Evolutionary conservation across 805 yeast species (phyloP).

Genomic region (Barnettozyma wickerhamii): DNA sequence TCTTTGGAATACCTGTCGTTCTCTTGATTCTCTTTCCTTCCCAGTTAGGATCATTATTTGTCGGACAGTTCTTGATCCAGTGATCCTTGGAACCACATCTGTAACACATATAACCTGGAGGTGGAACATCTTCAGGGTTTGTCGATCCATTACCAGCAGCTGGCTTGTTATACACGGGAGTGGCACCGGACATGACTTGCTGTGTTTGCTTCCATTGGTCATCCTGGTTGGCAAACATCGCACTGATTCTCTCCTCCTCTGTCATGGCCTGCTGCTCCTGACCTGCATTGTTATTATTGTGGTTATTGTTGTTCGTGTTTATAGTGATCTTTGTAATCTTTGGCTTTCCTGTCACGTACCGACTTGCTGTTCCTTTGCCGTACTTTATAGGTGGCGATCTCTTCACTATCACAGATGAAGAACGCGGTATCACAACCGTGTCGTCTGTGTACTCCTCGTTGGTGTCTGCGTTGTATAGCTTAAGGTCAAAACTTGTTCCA

Average conservation of each 20-base stretch:
- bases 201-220: constrained; percentile 96
- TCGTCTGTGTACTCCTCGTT: constrained; percentile 80
- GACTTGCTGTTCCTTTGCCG: constrained; percentile 49
- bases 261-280: constrained; percentile 41
- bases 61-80: constrained; percentile 95
- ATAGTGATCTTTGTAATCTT: constrained; percentile 34
- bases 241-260: constrained; percentile 85
- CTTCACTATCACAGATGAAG: constrained; percentile 76
- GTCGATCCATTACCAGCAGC: constrained; percentile 20
- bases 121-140: constrained; percentile 70
- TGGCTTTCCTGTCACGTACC: constrained; percentile 74
- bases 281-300: constrained; percentile 8
- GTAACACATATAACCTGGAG: constrained; percentile 94
- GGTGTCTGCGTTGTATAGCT: constrained; percentile 67
- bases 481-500: constrained; percentile 79
- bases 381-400: constrained; percentile 63
- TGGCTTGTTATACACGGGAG: constrained; percentile 61
- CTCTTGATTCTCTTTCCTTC: constrained; percentile 88
- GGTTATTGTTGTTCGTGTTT: constrained; percentile 10
- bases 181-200: constrained; percentile 81
- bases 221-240: constrained; percentile 90
- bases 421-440: constrained; percentile 85
- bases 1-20: constrained; percentile 96
- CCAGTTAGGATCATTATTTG: constrained; percentile 86
- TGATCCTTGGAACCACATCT: constrained; percentile 95